Base-by-base conservation (phyloP, 192 early-diverging fungal species). In the Phycomyces nitens region DNA sequence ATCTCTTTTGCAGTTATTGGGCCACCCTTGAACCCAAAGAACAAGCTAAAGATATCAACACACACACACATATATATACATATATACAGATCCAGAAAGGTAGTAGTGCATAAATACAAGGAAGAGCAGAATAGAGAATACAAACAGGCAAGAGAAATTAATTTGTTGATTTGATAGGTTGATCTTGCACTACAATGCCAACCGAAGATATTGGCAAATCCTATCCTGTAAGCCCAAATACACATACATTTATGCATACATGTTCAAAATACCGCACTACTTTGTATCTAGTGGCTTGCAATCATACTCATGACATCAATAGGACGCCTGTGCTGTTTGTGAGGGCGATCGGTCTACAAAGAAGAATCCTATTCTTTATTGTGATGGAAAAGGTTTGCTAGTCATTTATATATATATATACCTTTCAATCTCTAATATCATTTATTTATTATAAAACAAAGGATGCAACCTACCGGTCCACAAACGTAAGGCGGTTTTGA, bases 331-430 rank as follows among this genome's bases (percentile, higher is more conserved):
- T 20, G 67, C 67, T 39, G 64, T 82, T 23, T 82, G 81, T 59
- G 76, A 73, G 27, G 74, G 68, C 14, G 78, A 71, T 52, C 74
- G 68, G 53, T 73, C 74, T 3, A 63, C 59, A 22, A 64, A 66
- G 10, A 72, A 73, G 42, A 82, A 82, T 29, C 70, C 54, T 23
- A 82, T 82, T 49, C 58, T 82, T 7, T 82, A 76, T 51, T 82
- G 81, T 47, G 81, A 82, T 65, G 81, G 81, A 0, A 54, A 72
- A 55, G 80, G 79, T 75, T 63, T 39, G 60, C 61, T 12, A n/a
- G n/a, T n/a, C n/a, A n/a, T n/a, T n/a, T n/a, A n/a, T n/a, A n/a
- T n/a, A n/a, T n/a, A n/a, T n/a, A n/a, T n/a, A n/a, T n/a, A n/a
- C n/a, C n/a, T n/a, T n/a, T n/a, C n/a, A n/a, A n/a, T n/a, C n/a